Conservation (phyloP, 2,329 filamentous ascomycete genomes). For the Aspergillus tamarii region DNA sequence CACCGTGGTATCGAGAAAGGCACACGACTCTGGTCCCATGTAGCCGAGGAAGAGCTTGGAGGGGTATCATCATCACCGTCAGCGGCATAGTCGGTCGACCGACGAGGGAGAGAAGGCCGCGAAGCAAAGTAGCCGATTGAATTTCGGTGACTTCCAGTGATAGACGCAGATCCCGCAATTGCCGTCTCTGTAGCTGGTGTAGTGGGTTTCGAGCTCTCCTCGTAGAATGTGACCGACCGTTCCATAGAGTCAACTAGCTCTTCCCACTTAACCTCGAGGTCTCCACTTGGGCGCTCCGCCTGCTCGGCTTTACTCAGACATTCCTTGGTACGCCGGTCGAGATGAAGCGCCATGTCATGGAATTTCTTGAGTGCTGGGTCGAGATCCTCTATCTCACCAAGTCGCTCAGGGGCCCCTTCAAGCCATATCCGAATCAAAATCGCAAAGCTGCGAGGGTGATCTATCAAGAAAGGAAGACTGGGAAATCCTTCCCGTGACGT, state of each 20-base stretch:
- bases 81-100: conserved; percentile 41
- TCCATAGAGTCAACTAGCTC: conserved; percentile 54
- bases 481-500: conserved; percentile 89
- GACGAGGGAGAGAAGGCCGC: conserved; percentile 41
- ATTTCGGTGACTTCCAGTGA: conserved; percentile 41
- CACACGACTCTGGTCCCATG: conserved; percentile 47
- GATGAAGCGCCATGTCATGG: conserved; percentile 46
- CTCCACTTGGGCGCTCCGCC: conserved; percentile 51
- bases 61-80: conserved; percentile 50
- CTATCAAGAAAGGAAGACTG: conserved; percentile 88
- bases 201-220: conserved; percentile 42
- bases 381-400: conserved; percentile 43
- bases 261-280: conserved; percentile 53
- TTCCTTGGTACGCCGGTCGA: conserved; percentile 49
- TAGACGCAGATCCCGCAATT: conserved; percentile 32
- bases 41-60: conserved; percentile 47
- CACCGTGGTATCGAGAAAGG: conserved; percentile 45
- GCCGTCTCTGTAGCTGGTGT: conserved; percentile 41
- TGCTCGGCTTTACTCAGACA: conserved; percentile 51
- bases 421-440: conserved; percentile 69
- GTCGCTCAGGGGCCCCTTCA: conserved; percentile 42
- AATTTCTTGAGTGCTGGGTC: conserved; percentile 46
- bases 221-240: conserved; percentile 45
- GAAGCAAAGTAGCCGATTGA: conserved; percentile 46
- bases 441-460: conserved; percentile 83